Evolutionary conservation across 441 rosid species (phyloP).

Genomic region (Dalechampia spathulata): DNA sequence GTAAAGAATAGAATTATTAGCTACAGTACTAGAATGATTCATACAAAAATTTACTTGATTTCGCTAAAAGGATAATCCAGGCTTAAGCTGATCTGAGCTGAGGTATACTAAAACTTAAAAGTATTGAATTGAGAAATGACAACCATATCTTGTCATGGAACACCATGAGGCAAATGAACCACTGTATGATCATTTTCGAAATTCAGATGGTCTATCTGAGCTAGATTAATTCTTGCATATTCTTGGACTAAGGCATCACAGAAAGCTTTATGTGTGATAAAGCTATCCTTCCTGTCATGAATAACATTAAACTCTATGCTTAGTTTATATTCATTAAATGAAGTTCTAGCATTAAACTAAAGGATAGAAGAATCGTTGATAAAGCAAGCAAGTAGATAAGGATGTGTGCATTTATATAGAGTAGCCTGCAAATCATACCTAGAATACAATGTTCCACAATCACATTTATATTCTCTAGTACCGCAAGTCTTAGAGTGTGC

Average conservation of each 20-base stretch:
- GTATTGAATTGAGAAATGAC: conserved; percentile 29
- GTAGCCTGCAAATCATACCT: conserved; percentile 35
- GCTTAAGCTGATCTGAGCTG: conserved; percentile 35
- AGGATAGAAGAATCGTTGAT: no score
- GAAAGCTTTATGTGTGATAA: conserved; percentile 63
- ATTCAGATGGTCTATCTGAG: conserved; percentile 25
- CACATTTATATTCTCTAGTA: conserved; percentile 62
- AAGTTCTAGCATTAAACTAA: no score
- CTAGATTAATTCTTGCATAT: conserved; percentile 39
- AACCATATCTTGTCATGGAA: no score
- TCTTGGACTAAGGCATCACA: conserved; percentile 63
- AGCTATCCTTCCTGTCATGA: conserved; percentile 55
- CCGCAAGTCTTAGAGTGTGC: conserved; percentile 73
- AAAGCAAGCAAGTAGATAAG: no score
- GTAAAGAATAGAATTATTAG: conserved; percentile 6
- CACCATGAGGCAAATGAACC: conserved; percentile 50
- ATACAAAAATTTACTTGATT: no score
- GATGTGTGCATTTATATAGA: no score
- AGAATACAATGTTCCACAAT: conserved; percentile 61
- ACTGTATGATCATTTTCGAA: conserved; percentile 33
- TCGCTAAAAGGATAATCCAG: no score
- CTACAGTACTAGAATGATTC: conserved; percentile 31
- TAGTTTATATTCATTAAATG: no score
- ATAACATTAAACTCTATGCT: no score
- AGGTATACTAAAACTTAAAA: no score